These are phyloP conservation scores for Recurvomyces mirabilis DNA, from an alignment of 495 filamentous ascomycete genomes.

Conservation along the genomic window DNA sequence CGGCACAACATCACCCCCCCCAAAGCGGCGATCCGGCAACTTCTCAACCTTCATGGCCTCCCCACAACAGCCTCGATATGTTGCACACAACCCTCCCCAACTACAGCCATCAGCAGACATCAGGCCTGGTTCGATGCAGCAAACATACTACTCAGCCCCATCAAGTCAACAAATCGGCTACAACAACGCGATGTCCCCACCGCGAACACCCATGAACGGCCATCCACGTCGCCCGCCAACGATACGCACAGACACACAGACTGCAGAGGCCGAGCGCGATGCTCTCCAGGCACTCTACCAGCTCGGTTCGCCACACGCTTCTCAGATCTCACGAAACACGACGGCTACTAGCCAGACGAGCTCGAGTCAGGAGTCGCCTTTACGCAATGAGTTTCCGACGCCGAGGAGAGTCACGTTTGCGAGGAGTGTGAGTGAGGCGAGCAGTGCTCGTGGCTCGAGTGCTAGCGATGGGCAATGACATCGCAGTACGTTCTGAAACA, in stretches of 20 bases:
- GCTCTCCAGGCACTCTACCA: slow-evolving; percentile 19
- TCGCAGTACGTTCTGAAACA: too few species aligned
- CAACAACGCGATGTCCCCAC: slow-evolving; percentile 14
- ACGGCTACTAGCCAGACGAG: slow-evolving; percentile 7
- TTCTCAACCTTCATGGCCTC: slow-evolving; percentile 1
- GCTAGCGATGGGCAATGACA: too few species aligned
- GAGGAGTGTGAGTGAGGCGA: slow-evolving; percentile 12
- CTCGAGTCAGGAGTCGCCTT: slow-evolving; percentile 8
- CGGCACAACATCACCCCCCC: slow-evolving; percentile 6
- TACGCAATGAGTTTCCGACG: slow-evolving; percentile 7
- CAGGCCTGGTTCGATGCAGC: slow-evolving; percentile 1
- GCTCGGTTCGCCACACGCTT: slow-evolving; percentile 17
- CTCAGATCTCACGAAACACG: slow-evolving; percentile 1
- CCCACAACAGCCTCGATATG: background rate
- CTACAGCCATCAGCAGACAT: slow-evolving; percentile 18
- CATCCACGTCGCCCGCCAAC: slow-evolving; percentile 9
- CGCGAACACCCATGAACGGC: slow-evolving; percentile 14
- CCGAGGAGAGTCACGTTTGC: slow-evolving; percentile 12
- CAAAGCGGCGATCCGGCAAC: slow-evolving; percentile 13
- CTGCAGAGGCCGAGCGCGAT: slow-evolving; percentile 17
- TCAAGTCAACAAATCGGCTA: background rate
- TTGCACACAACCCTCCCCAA: background rate
- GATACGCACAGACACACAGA: slow-evolving; percentile 17
- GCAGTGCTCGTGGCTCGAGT: slow-evolving; percentile 1
- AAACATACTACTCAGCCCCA: background rate